Conservation (phyloP, 1,284 basidiomycete genomes). For the Papiliotrema terrestris region DNA sequence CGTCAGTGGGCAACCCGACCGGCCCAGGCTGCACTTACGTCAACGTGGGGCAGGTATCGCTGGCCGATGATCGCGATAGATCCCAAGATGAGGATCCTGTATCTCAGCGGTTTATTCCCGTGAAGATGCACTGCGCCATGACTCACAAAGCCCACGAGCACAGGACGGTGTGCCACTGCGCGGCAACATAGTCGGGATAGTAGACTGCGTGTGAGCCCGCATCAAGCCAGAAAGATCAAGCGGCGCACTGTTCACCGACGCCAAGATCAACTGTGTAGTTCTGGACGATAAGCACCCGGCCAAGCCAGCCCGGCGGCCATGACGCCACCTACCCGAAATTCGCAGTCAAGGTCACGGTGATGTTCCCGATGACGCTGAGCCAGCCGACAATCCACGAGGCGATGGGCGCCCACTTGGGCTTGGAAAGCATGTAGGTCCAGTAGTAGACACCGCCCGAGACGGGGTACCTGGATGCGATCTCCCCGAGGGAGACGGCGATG, state of each 20-base stretch:
- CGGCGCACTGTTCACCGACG: slow-evolving; percentile 22
- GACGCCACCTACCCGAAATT: slow-evolving; percentile 40
- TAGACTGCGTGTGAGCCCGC: slow-evolving; percentile 8
- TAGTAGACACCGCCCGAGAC: slow-evolving; percentile 50
- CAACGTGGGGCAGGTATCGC: slow-evolving; percentile 34
- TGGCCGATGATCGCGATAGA: slow-evolving; percentile 40
- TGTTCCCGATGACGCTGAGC: slow-evolving; percentile 50
- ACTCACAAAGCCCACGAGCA: slow-evolving; percentile 38
- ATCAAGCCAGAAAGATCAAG: neutral
- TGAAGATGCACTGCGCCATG: neutral
- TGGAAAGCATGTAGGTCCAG: slow-evolving; percentile 48
- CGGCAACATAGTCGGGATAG: slow-evolving; percentile 30
- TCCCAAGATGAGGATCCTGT: slow-evolving; percentile 39
- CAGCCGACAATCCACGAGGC: slow-evolving; percentile 51
- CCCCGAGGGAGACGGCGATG: slow-evolving; percentile 50
- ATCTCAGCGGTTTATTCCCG: slow-evolving; percentile 7
- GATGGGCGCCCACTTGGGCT: slow-evolving; percentile 39
- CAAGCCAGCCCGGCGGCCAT: too few species aligned
- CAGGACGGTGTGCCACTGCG: slow-evolving; percentile 39
- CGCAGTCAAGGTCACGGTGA: slow-evolving; percentile 49
- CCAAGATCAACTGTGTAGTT: slow-evolving; percentile 48
- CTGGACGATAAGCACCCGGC: slow-evolving; percentile 10
- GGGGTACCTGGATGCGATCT: slow-evolving; percentile 50
- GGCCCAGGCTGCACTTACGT: too few species aligned
- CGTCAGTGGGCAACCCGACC: slow-evolving; percentile 1